Percentiles rank a stretch among this genome's conserved stretches.
These are phyloP conservation scores for Wickerhamiella kazuoi DNA, from an alignment of 805 yeast species.

Conservation along the genomic window DNA sequence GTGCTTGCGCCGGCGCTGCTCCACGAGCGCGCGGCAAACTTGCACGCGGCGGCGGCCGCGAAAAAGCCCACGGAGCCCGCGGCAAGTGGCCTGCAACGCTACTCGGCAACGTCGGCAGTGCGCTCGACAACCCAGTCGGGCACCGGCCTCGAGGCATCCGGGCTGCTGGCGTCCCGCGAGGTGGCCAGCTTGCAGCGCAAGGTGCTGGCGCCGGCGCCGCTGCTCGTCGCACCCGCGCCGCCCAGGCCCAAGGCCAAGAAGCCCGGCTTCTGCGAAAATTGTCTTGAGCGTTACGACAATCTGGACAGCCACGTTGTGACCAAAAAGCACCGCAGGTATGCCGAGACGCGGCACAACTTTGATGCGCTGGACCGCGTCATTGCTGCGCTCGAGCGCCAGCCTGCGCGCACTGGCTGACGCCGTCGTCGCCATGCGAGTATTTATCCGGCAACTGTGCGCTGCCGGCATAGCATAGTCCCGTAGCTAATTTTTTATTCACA, in stretches of 20 bases:
- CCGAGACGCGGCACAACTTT: constrained; percentile 53
- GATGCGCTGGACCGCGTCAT: constrained; percentile 61
- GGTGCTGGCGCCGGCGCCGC: constrained; percentile 11
- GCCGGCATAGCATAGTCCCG: too few species aligned
- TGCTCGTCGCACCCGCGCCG: constrained; percentile 6
- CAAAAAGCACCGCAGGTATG: constrained; percentile 61
- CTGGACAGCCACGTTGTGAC: constrained; percentile 59
- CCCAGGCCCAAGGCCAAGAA: constrained; percentile 10
- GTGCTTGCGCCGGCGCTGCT: background rate
- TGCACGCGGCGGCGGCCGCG: background rate
- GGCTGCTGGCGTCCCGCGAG: constrained; percentile 23
- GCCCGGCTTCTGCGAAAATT: constrained; percentile 89
- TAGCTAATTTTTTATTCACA: too few species aligned
- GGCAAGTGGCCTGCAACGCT: constrained; percentile 42
- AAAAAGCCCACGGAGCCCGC: constrained; percentile 28
- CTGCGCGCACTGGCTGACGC: background rate
- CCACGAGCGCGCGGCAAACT: background rate
- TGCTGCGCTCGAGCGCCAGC: constrained; percentile 23
- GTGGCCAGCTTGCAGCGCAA: constrained; percentile 28
- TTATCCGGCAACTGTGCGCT: too few species aligned
- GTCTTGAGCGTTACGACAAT: constrained; percentile 65
- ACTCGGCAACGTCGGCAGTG: constrained; percentile 23
- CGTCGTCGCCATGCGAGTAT: too few species aligned
- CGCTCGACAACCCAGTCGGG: constrained; percentile 19
- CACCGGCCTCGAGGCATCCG: constrained; percentile 18